Conservation (phyloP, 768 basidiomycete species). For the Termitomyces heimii region DNA sequence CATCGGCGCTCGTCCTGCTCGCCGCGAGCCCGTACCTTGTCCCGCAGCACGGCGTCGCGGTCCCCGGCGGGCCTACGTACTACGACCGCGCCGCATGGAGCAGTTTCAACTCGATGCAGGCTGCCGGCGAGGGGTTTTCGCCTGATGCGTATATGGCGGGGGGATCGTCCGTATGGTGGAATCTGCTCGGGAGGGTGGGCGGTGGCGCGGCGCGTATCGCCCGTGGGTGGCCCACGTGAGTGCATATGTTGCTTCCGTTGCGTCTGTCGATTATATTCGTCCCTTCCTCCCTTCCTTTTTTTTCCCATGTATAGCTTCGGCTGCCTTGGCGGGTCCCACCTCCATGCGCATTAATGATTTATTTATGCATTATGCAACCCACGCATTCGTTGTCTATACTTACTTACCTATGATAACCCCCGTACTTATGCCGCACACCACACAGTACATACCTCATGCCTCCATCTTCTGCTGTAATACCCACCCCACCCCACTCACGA, state of each 20-base stretch:
- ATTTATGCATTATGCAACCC: slow-evolving; percentile 7
- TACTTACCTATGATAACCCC: slow-evolving; percentile 6
- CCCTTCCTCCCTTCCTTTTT: not conserved
- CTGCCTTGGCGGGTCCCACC: not conserved
- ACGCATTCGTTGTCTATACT: slow-evolving; percentile 7
- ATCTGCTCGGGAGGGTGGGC: slow-evolving; percentile 62
- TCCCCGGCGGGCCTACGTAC: slow-evolving; percentile 64
- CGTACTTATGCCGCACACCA: slow-evolving; percentile 6
- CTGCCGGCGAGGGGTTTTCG: slow-evolving; percentile 64
- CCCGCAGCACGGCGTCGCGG: slow-evolving; percentile 36
- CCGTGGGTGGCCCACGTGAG: slow-evolving; percentile 71
- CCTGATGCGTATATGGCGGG: slow-evolving; percentile 31
- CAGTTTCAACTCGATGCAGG: slow-evolving; percentile 70
- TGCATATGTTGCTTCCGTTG: not conserved
- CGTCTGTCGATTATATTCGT: slow-evolving; percentile 9
- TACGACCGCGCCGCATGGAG: slow-evolving; percentile 78
- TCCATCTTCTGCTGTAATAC: not conserved
- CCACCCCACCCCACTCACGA: no score
- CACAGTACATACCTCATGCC: slow-evolving; percentile 1
- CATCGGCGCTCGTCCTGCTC: slow-evolving; percentile 55
- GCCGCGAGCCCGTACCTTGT: slow-evolving; percentile 56
- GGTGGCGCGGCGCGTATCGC: slow-evolving; percentile 73
- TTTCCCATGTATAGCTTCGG: not conserved
- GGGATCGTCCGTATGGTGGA: slow-evolving; percentile 65
- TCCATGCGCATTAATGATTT: not conserved